These are phyloP conservation scores for Pythium aquatile DNA, from an alignment of 352 stramenopile genomes.

Conservation along the genomic window DNA sequence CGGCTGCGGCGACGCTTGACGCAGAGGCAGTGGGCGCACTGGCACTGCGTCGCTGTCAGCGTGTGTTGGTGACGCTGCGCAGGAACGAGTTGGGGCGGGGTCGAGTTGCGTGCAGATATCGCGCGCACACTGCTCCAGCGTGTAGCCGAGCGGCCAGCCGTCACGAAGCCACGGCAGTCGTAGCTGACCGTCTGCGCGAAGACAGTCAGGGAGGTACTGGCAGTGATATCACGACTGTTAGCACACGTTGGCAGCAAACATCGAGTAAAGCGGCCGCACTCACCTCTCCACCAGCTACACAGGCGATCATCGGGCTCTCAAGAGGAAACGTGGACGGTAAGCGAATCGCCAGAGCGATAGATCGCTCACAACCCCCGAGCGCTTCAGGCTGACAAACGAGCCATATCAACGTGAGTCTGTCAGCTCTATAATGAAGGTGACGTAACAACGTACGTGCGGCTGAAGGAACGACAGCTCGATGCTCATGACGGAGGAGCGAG, in stretches of 20 bases:
- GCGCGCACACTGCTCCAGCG: conserved; percentile 39
- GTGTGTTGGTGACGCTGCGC: not conserved
- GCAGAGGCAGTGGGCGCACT: conserved; percentile 5
- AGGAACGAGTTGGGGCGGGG: not conserved
- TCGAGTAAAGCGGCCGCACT: not conserved
- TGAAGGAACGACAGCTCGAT: conserved; percentile 20
- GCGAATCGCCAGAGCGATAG: conserved; percentile 45
- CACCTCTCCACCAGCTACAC: conserved; percentile 49
- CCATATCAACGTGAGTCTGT: not conserved
- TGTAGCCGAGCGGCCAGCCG: conserved; percentile 58
- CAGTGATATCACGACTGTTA: not conserved
- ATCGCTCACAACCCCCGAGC: conserved; percentile 30
- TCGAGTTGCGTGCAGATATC: conserved; percentile 43
- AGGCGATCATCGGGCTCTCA: conserved; percentile 43
- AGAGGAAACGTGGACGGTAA: conserved; percentile 41
- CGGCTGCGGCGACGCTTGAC: conserved; percentile 22
- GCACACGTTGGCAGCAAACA: no score
- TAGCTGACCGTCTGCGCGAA: conserved; percentile 34
- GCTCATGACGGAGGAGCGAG: conserved; percentile 14
- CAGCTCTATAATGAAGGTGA: not conserved
- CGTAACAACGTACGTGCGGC: conserved; percentile 15
- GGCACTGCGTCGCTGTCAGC: not conserved
- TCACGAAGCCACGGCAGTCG: conserved; percentile 48
- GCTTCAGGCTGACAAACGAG: conserved; percentile 31
- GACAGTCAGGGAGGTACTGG: conserved; percentile 40